Base-by-base conservation (phyloP, 257 asterid species). In the Nyctanthes arbortristis region DNA sequence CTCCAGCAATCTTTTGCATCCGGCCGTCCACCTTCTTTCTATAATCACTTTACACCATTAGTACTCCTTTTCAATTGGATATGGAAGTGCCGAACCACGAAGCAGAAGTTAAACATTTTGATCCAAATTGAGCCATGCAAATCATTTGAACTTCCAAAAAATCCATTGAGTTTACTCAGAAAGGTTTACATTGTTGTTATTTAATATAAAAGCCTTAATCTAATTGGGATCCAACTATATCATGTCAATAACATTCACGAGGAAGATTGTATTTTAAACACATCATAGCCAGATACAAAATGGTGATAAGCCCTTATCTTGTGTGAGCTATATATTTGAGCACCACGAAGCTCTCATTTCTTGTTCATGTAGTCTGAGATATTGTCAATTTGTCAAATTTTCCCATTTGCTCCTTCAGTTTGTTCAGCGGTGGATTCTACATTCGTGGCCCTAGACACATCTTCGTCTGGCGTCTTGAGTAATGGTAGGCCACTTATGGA, bases 401-500 rank as follows among this genome's bases (percentile, higher is more conserved):
- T 22, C 59, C 27, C 29, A 52, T 22, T 18, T 9, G 27, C 22
- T 52, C 4, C 59, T 52, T 52, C 30, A 20, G 2, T 8, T 28
- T 24, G 30, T 22, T 52, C 59, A 20, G 31, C 4, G 28, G 57
- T 20, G 27, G 57, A 49, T n/a, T 49, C 57, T 20, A 27, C 57
- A 49, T 49, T 20, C 20, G 57, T 24, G 16, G 16, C 79, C 71
- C 70, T 71, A 0, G 35, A 33, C 28, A 22, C 39, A 0, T 69
- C 72, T 11, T 71, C 75, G 52, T 56, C 75, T n/a, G 36, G 66
- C 24, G 70, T 65, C 72, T 71, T 63, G 56, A 79, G 74, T 29
- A 74, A 75, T 55, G 80, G 78, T 55, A 79, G 73, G 11, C 77
- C 59, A 47, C 78, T 75, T 5, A 66, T 60, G 5, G 83, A 70